Base-by-base conservation (phyloP, 495 filamentous ascomycete species). In the Xylaria cubensis region DNA sequence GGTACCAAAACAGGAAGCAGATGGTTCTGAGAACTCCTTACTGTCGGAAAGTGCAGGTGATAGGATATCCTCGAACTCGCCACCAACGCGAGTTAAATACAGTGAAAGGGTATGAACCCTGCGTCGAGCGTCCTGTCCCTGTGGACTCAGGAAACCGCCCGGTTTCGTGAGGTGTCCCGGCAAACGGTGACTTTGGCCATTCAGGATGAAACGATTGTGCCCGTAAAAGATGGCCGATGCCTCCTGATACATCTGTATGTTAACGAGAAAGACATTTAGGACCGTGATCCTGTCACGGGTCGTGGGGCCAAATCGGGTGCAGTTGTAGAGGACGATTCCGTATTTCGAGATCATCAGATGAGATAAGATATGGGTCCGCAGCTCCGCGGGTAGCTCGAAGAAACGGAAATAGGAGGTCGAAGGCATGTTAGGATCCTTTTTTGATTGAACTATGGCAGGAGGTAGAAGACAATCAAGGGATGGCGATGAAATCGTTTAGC, bases 321-420 rank as follows among this genome's bases (percentile, higher is more conserved):
- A 46, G 48, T 72, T 74, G 21, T 77, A 73, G 26, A 79, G 75
- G 32, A 77, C 71, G n/a, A 77, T 73, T 24, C 48, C 71, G n/a
- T 58, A 72, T 32, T 75, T 67, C 21, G 72, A 75, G 46, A 76
- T 70, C 34, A 78, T 69, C 19, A 77, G 34, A 32, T 77, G 46
- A 6, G 73, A 64, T 39, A 99, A 82, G 75, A 98, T 97, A 69
- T 85, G 85, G 76, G 95, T 90, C 59, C 96, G 90, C 44, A 92
- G 88, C 8, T 95, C 90, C 62, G 83, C 74, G 3, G 96, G 95
- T 15, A 99, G 88, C 78, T 98, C 95, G 21, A 77, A 72, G 63
- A 78, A 78, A 21, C 66, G 77, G 13, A 78, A 78, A 41, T 29
- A 13, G 0, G 56, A 48, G 15, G 13, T 53, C 24, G 62, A 24